Evolutionary conservation across 139 green algal genomes (phyloP), one percentile per base, ranked within the genome.

Genomic region (Trebouxia sp.): DNA sequence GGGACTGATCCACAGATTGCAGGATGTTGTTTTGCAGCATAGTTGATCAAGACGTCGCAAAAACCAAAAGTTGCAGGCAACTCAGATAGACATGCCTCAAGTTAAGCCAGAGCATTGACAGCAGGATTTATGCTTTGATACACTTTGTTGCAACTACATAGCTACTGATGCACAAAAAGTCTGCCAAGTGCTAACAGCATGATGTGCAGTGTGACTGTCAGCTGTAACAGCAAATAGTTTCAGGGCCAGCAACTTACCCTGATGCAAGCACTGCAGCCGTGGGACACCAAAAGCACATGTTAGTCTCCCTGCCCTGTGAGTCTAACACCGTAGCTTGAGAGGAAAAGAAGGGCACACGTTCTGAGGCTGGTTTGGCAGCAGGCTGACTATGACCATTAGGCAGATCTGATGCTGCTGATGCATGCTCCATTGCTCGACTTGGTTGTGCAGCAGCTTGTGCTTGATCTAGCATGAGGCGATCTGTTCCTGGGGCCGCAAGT

Each of bases 211-310:
- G 4, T 24, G 6, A 2, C 3, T 72, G 5, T 72, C 17, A 28
- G 28, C 22, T 17, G 6, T 5, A 76, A 50, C 6, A 76, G 66
- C 66, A 76, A 30, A 15, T 14, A 14, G 50, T 76, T 20, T 6
- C n/a, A 17, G 9, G 58, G 58, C 22, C n/a, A n/a, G 48, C 17
- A 58, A 38, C 74, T 72, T 50, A 94, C 84, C 93, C 94, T 11
- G 90, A 94, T 3, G 94, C 94, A 26, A 98, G 85, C 65, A 96
- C 80, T 39, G 83, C 75, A 32, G 83, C 85, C 9, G 83, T 87
- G 28, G 95, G 94, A 83, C 85, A 97, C 95, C 95, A 98, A 1
- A 90, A 78, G 79, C 93, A 96, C 41, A 95, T 94, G 85, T 96
- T 97, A 30, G 98, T 95, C 81, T 98, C 94, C 0, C 82, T 89